Evolutionary conservation across 805 yeast genomes (phyloP).

Genomic region (Candida cerambycidarum): DNA sequence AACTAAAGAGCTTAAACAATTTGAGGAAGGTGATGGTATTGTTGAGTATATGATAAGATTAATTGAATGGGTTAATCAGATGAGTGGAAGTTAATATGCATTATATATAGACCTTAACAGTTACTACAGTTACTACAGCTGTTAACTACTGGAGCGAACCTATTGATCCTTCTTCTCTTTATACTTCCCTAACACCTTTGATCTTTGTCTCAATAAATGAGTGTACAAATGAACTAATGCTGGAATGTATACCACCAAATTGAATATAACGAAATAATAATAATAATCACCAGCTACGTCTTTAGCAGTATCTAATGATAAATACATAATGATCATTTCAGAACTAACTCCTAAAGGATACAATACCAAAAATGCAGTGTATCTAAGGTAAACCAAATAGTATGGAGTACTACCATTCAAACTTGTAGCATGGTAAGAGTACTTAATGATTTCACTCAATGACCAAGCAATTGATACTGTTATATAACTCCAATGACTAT

Average conservation of each 20-base stretch:
- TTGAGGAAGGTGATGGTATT: conserved; percentile 30
- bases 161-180: conserved; percentile 2
- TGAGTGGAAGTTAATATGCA: not conserved
- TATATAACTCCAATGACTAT: conserved; percentile 56
- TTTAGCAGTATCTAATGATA: conserved; percentile 72
- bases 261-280: conserved; percentile 53
- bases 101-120: not conserved
- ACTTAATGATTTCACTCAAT: conserved; percentile 88
- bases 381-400: conserved; percentile 68
- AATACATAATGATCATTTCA: conserved; percentile 68
- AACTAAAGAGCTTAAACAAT: conserved; percentile 9
- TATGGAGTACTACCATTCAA: conserved; percentile 54
- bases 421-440: conserved; percentile 79
- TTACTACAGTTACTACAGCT: too few species aligned
- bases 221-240: conserved; percentile 82
- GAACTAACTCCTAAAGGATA: conserved; percentile 93
- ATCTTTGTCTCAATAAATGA: conserved; percentile 88
- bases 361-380: conserved; percentile 75
- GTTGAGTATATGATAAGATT: conserved; percentile 29
- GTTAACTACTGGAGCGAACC: too few species aligned
- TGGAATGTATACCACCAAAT: conserved; percentile 73
- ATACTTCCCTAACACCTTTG: conserved; percentile 58
- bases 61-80: conserved; percentile 28
- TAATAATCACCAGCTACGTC: conserved; percentile 48
- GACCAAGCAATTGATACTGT: conserved; percentile 84